phyloP scores from a whole-genome alignment of 257 asterid species.

The Primulina tabacum region DNA sequence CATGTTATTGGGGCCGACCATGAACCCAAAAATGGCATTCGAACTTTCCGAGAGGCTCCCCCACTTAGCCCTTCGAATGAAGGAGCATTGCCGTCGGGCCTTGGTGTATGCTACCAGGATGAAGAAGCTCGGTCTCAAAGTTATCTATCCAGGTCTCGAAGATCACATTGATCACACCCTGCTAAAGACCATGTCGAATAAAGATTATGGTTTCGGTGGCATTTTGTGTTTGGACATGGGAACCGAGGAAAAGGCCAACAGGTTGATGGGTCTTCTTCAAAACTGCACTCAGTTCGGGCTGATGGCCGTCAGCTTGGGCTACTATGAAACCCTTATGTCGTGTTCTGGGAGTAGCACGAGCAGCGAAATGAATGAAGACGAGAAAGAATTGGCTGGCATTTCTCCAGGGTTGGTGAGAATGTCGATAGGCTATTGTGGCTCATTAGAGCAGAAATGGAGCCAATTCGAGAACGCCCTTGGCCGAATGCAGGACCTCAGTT shows the following conservation, averaged over 20 bases:
- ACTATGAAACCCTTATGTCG: constrained; percentile 90
- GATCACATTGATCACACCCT: constrained; percentile 69
- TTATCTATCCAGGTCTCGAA: constrained; percentile 77
- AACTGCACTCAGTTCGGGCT: constrained; percentile 75
- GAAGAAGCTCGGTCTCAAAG: constrained; percentile 70
- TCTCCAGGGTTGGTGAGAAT: constrained; percentile 81
- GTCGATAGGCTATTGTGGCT: constrained; percentile 81
- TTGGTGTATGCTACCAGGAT: constrained; percentile 57
- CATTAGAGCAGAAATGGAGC: constrained; percentile 85
- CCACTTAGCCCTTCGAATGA: constrained; percentile 75
- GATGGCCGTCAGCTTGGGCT: constrained; percentile 92
- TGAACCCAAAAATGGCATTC: constrained; percentile 87
- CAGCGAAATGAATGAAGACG: constrained; percentile 70
- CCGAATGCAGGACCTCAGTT: constrained; percentile 42
- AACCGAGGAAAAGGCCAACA: constrained; percentile 76
- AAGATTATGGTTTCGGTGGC: constrained; percentile 82
- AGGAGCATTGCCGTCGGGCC: constrained; percentile 84
- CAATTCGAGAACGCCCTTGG: constrained; percentile 77
- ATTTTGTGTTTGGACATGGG: constrained; percentile 80
- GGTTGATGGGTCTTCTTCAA: constrained; percentile 67
- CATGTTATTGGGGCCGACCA: constrained; percentile 91
- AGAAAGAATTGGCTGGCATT: constrained; percentile 73
- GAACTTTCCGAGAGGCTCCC: constrained; percentile 84
- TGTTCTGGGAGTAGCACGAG: constrained; percentile 96
- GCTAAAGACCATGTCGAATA: constrained; percentile 53